Evolutionary conservation across 169 alveolate species (phyloP).

Genomic region (Eimeria tenella): DNA sequence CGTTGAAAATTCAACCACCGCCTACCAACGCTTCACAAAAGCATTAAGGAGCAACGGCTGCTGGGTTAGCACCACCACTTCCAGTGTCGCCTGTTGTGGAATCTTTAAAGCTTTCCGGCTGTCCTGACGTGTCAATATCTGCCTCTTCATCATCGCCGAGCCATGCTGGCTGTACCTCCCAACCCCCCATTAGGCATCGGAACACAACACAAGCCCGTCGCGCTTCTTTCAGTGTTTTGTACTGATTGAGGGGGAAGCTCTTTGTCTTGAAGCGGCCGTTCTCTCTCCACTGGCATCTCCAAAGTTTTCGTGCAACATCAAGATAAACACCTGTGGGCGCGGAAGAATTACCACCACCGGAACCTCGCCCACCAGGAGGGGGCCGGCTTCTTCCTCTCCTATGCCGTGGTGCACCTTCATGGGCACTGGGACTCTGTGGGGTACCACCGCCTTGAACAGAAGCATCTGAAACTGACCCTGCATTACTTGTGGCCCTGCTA

Average conservation of each 20-base stretch:
- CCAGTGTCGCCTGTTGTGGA: slow-evolving; percentile 28
- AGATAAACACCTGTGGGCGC: slow-evolving; percentile 92
- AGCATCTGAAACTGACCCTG: slow-evolving; percentile 63
- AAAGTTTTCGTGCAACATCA: slow-evolving; percentile 90
- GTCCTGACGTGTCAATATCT: slow-evolving; percentile 25
- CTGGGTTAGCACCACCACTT: not conserved
- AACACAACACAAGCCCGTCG: slow-evolving; percentile 89
- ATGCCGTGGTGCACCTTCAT: slow-evolving; percentile 71
- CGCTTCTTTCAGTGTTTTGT: slow-evolving; percentile 90
- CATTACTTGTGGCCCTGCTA: slow-evolving; percentile 72
- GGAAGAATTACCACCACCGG: slow-evolving; percentile 78
- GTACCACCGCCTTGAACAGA: slow-evolving; percentile 62
- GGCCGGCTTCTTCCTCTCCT: slow-evolving; percentile 61
- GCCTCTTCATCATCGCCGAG: slow-evolving; percentile 80
- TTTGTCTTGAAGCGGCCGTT: slow-evolving; percentile 92
- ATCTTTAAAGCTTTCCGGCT: slow-evolving; percentile 8
- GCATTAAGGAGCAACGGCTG: slow-evolving; percentile 34
- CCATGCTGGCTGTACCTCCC: slow-evolving; percentile 91
- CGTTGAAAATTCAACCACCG: too few species aligned
- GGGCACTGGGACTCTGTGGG: slow-evolving; percentile 63
- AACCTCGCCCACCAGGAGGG: slow-evolving; percentile 52
- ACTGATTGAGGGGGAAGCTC: slow-evolving; percentile 90
- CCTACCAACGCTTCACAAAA: too few species aligned
- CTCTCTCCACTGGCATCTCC: slow-evolving; percentile 95
- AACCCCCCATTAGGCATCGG: slow-evolving; percentile 91